A percentile compares a stretch with the other conserved stretches of the same genome.
phyloP scores from a whole-genome alignment of 2,329 filamentous ascomycete species.

The Sarocladium brachiariae region DNA sequence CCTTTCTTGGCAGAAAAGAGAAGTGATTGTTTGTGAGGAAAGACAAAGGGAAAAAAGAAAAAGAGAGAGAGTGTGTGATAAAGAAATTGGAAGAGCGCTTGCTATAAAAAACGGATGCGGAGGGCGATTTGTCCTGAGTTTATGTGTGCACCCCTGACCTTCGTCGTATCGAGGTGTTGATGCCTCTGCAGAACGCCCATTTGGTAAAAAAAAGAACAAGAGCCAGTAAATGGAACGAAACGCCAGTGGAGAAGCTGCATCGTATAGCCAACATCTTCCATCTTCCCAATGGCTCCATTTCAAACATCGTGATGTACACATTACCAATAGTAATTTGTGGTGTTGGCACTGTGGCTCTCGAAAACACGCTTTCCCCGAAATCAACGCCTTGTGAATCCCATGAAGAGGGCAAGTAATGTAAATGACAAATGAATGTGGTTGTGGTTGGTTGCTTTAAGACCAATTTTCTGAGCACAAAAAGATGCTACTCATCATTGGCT shows the following conservation, averaged over 20 bases:
- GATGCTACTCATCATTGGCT: too few species aligned
- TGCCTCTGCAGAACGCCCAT: slow-evolving; percentile 3
- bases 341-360: not conserved
- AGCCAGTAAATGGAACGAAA: not conserved
- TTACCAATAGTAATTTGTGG: slow-evolving; percentile 8
- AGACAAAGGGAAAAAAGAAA: not conserved
- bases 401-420: slow-evolving; percentile 2
- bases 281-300: not conserved
- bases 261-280: not conserved
- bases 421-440: slow-evolving; percentile 2
- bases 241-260: not conserved
- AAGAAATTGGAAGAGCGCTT: too few species aligned
- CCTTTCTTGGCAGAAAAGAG: not conserved
- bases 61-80: not conserved
- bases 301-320: slow-evolving; percentile 12
- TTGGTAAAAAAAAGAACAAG: not conserved
- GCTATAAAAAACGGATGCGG: too few species aligned
- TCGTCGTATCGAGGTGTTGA: too few species aligned
- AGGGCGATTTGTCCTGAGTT: too few species aligned
- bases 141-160: too few species aligned
- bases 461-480: too few species aligned
- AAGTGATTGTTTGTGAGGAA: not conserved
- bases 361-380: slow-evolving; percentile 7
- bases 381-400: slow-evolving; percentile 10
- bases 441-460: not conserved